These are phyloP conservation scores for Polychytrium aggregatum DNA, from an alignment of 192 early-diverging fungal genomes.

Conservation along the genomic window DNA sequence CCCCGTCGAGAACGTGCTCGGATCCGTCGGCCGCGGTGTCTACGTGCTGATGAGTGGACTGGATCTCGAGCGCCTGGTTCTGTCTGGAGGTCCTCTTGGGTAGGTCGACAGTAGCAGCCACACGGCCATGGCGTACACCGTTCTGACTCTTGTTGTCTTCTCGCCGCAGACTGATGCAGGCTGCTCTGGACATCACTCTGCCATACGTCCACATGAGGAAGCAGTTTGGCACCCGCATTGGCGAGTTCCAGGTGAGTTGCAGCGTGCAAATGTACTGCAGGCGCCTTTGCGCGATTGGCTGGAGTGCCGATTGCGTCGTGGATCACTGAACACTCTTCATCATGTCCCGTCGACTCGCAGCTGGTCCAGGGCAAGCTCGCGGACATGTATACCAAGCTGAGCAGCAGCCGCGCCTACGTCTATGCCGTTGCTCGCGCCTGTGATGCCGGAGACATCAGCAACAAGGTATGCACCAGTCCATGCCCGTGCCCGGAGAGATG, in stretches of 20 bases:
- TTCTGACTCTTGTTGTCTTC: no score
- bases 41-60: slow-evolving; percentile 95
- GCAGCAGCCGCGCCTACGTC: slow-evolving; percentile 78
- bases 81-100: slow-evolving; percentile 84
- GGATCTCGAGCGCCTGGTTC: slow-evolving; percentile 77
- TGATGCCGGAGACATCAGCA: slow-evolving; percentile 64
- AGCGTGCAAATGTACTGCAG: no score
- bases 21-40: slow-evolving; percentile 71
- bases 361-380: slow-evolving; percentile 90
- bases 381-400: slow-evolving; percentile 95
- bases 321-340: not conserved
- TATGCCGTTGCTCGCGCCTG: slow-evolving; percentile 84
- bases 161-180: slow-evolving; percentile 67
- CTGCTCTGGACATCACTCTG: slow-evolving; percentile 64
- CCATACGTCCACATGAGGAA: slow-evolving; percentile 80
- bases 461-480: slow-evolving; percentile 31
- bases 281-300: no score
- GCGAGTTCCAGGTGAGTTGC: slow-evolving; percentile 59
- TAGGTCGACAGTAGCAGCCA: slow-evolving; percentile 12
- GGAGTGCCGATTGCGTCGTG: no score
- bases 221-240: slow-evolving; percentile 78
- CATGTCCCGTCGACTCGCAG: slow-evolving; percentile 1
- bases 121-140: no score
- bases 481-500: no score
- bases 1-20: slow-evolving; percentile 81